phyloP scores from a whole-genome alignment of 1,284 basidiomycete genomes.

The Bondarzewia mesenterica region DNA sequence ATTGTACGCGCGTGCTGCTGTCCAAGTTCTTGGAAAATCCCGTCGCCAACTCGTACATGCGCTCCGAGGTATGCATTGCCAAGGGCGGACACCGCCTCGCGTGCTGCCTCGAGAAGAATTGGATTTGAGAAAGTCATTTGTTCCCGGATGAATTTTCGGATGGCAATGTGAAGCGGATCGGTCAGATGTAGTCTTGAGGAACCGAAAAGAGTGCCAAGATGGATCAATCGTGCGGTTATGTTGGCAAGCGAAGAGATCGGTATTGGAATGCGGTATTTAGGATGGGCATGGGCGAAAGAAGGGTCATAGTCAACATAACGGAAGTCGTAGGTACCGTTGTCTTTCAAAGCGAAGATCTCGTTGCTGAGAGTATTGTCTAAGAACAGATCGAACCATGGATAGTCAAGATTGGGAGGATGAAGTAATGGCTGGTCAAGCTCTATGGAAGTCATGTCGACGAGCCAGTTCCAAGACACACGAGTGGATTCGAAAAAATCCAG shows the following conservation, averaged over 20 bases:
- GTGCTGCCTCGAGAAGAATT: conserved; percentile 32
- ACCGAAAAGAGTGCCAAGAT: conserved; percentile 63
- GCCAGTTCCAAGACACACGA: conserved; percentile 56
- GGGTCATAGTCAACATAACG: conserved; percentile 49
- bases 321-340: conserved; percentile 52
- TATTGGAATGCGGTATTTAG: conserved; percentile 38
- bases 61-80: conserved; percentile 51
- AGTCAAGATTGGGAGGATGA: conserved; percentile 39
- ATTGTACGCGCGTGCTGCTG: conserved; percentile 33
- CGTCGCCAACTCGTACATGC: conserved; percentile 64
- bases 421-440: conserved; percentile 30
- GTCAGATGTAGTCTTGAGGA: conserved; percentile 53
- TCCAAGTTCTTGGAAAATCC: conserved; percentile 41
- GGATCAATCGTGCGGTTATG: conserved; percentile 39
- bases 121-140: conserved; percentile 47
- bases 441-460: conserved; percentile 45
- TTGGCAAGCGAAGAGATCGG: conserved; percentile 33
- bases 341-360: conserved; percentile 42
- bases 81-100: conserved; percentile 34
- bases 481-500: conserved; percentile 51
- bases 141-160: conserved; percentile 39
- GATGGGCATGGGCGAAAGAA: conserved; percentile 19
- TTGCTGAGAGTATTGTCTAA: conserved; percentile 35
- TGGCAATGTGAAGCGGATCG: conserved; percentile 24
- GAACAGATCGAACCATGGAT: conserved; percentile 33